phyloP scores from a whole-genome alignment of 2,329 filamentous ascomycete species.

The Diaporthe sp. region DNA sequence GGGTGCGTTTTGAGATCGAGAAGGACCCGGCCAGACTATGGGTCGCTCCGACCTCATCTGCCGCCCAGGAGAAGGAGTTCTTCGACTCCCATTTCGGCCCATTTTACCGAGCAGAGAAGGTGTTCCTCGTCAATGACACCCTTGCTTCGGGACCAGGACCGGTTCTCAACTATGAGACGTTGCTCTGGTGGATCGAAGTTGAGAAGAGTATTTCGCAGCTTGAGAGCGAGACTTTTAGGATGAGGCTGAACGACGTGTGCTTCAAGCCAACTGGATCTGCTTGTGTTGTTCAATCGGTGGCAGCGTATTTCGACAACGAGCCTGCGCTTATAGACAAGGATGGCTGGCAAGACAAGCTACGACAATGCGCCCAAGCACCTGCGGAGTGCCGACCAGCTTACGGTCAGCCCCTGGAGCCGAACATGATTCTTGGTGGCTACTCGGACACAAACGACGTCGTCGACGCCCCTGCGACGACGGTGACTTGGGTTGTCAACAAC shows the following conservation, averaged over 20 bases:
- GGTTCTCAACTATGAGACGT: slow-evolving; percentile 88
- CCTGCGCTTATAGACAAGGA: slow-evolving; percentile 71
- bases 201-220: slow-evolving; percentile 82
- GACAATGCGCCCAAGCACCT: slow-evolving; percentile 82
- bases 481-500: slow-evolving; percentile 96
- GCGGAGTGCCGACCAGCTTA: slow-evolving; percentile 90
- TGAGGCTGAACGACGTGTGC: slow-evolving; percentile 86
- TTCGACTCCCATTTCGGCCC: slow-evolving; percentile 95
- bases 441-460: slow-evolving; percentile 74
- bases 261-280: slow-evolving; percentile 92
- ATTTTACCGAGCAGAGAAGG: slow-evolving; percentile 94
- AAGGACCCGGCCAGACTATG: slow-evolving; percentile 91
- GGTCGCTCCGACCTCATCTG: slow-evolving; percentile 94
- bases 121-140: slow-evolving; percentile 93
- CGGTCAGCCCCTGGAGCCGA: slow-evolving; percentile 87
- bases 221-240: slow-evolving; percentile 76
- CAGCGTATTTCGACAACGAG: slow-evolving; percentile 84
- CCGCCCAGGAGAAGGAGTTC: slow-evolving; percentile 92
- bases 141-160: slow-evolving; percentile 73
- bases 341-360: slow-evolving; percentile 80
- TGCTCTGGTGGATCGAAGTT: slow-evolving; percentile 94
- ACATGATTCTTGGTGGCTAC: slow-evolving; percentile 88
- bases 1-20: slow-evolving; percentile 91
- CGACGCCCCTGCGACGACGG: slow-evolving; percentile 84
- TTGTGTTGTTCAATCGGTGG: slow-evolving; percentile 94